Conservation (phyloP, 1,284 basidiomycete species). For the Irpex sp. region DNA sequence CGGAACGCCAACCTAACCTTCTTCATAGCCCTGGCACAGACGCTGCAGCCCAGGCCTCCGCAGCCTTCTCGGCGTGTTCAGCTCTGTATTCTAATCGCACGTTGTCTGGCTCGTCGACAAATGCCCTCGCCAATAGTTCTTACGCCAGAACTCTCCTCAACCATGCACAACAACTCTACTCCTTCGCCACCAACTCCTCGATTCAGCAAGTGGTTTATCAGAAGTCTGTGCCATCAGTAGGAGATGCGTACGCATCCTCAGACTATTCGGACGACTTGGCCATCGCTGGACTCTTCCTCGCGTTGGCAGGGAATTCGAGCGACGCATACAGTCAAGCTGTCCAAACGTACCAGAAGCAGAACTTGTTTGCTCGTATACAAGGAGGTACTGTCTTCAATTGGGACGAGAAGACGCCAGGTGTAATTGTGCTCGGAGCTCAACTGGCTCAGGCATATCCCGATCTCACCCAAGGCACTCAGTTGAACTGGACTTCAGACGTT, state of each 20-base stretch:
- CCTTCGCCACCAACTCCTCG: slow-evolving; percentile 65
- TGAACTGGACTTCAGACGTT: slow-evolving; percentile 69
- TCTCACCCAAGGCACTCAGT: slow-evolving; percentile 33
- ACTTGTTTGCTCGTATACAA: slow-evolving; percentile 36
- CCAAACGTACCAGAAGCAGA: slow-evolving; percentile 56
- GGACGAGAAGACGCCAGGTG: slow-evolving; percentile 79
- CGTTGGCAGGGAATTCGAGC: slow-evolving; percentile 65
- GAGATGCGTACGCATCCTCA: slow-evolving; percentile 71
- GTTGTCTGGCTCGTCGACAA: slow-evolving; percentile 51
- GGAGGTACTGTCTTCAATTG: slow-evolving; percentile 78
- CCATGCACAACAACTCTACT: slow-evolving; percentile 76
- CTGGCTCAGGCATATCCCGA: slow-evolving; percentile 50
- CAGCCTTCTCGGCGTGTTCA: slow-evolving; percentile 85
- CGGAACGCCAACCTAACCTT: neutral
- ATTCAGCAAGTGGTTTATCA: slow-evolving; percentile 58
- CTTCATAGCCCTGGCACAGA: slow-evolving; percentile 79
- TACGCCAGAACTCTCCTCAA: slow-evolving; percentile 69
- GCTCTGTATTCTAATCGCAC: slow-evolving; percentile 63
- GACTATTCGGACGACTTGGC: slow-evolving; percentile 68
- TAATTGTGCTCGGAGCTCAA: slow-evolving; percentile 73
- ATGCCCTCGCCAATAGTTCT: slow-evolving; percentile 67
- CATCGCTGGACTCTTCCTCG: slow-evolving; percentile 74
- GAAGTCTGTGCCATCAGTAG: slow-evolving; percentile 60
- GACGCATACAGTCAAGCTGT: slow-evolving; percentile 65
- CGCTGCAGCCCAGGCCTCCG: slow-evolving; percentile 77